Evolutionary conservation across 148 eudicot species (phyloP), one percentile per base, ranked within the genome.

Genomic region (Hydrangea macrophylla): DNA sequence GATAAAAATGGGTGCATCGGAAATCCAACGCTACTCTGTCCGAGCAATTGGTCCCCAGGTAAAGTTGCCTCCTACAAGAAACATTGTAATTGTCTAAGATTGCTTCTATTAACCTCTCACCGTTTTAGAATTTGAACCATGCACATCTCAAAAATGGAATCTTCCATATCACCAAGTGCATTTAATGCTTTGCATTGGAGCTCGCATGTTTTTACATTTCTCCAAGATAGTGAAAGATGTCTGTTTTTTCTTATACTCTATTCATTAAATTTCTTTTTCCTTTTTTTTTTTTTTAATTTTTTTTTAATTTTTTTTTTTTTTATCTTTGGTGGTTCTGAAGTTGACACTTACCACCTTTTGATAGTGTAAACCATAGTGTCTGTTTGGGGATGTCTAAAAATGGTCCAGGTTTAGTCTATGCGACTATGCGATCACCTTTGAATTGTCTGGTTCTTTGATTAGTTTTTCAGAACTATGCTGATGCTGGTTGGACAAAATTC

Each of bases 141-240:
- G 69, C 85, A 73, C 32, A 80, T 84, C 85, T 83, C 95, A 77
- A 88, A 55, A 92, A 87, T 70, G 80, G 92, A 92, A 83, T 89
- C 96, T 92, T 87, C 92, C 89, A 78, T 83, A 80, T 88, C 85
- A 91, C 83, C 82, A 85, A 66, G 85, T 57, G 81, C 92, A 88
- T 80, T 85, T 55, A 89, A 86, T 89, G 87, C n/a, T 50, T 58
- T 67, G 88, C 95, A 77, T 88, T 70, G 95, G 79, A 79, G 85
- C 45, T 75, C 72, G 81, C 85, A 73, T 64, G 85, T 78, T 84
- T 77, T 84, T 82, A 78, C 70, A 78, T 80, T 81, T 75, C 80
- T 83, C 81, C 70, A 75, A 83, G 83, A 78, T 45, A 75, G 87
- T 79, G 89, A 85, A 85, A 92, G 95, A 92, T 92, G 97, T 92